Percentiles rank a stretch among this genome's conserved stretches.
These are phyloP conservation scores for Phytophthora podocarpi DNA, from an alignment of 352 stramenopile genomes.

Conservation along the genomic window DNA sequence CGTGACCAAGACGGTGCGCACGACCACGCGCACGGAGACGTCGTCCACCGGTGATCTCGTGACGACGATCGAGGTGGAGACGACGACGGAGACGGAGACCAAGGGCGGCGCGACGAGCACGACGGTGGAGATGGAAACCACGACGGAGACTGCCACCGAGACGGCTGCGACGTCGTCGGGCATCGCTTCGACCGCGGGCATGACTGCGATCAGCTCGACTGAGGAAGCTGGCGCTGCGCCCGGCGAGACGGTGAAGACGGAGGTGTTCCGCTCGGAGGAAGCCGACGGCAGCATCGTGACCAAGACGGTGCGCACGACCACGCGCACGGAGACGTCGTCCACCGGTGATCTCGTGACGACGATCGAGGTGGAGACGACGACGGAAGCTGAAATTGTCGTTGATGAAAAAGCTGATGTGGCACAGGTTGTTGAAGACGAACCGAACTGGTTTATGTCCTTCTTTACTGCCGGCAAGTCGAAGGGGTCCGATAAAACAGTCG, in stretches of 20 bases:
- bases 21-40: constrained; percentile 10
- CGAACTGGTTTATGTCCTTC: constrained; percentile 21
- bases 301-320: constrained; percentile 33
- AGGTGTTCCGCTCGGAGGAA: constrained; percentile 23
- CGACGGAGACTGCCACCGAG: constrained; percentile 27
- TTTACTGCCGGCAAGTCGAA: constrained; percentile 9
- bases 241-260: constrained; percentile 20
- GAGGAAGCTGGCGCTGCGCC: constrained; percentile 10
- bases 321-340: constrained; percentile 16
- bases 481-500: too few relatives aligned
- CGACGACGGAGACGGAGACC: constrained; percentile 20
- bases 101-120: constrained; percentile 16
- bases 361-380: constrained; percentile 28
- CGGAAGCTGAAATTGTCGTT: constrained; percentile 9
- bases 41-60: constrained; percentile 5
- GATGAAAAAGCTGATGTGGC: not conserved
- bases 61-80: constrained; percentile 24
- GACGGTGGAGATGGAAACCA: constrained; percentile 23
- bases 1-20: constrained; percentile 24
- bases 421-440: not conserved
- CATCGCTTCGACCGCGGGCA: constrained; percentile 17
- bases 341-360: constrained; percentile 17
- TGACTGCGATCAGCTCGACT: constrained; percentile 27
- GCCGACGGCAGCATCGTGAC: constrained; percentile 28
- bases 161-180: constrained; percentile 11